Conservation (phyloP, 495 filamentous ascomycete species). For the Talaromyces borbonicus region DNA sequence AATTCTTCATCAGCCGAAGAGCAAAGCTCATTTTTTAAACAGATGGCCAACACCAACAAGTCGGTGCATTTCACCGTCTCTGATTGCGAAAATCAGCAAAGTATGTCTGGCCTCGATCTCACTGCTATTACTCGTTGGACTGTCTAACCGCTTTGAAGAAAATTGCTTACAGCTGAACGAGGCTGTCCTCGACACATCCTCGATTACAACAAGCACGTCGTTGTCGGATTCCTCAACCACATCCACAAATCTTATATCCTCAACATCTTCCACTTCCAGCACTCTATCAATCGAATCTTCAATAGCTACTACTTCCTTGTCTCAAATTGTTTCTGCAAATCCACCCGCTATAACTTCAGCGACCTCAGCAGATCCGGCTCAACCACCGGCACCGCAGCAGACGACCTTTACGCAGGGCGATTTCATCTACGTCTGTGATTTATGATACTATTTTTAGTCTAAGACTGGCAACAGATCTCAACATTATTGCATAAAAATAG, state of each 20-base stretch:
- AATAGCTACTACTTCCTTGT: background rate
- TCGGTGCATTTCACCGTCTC: slow-evolving; percentile 10
- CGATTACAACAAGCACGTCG: slow-evolving; percentile 3
- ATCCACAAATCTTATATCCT: background rate
- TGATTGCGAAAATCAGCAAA: slow-evolving; percentile 13
- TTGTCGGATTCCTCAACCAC: background rate
- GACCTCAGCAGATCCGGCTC: background rate
- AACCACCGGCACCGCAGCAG: background rate
- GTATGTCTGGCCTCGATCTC: slow-evolving; percentile 5
- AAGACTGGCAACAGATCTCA: background rate
- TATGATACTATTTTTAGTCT: background rate
- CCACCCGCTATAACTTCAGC: background rate
- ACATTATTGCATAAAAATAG: background rate
- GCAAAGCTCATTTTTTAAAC: too few relatives aligned
- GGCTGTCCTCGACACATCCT: background rate
- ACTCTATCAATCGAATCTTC: background rate
- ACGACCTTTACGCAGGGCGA: slow-evolving; percentile 8
- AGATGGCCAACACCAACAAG: slow-evolving; percentile 12
- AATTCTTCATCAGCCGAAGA: too few relatives aligned
- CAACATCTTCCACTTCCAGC: background rate
- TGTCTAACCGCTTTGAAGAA: background rate
- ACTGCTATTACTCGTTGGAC: background rate
- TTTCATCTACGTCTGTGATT: background rate
- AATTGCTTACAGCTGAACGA: background rate
- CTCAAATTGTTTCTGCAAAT: too few relatives aligned